These are phyloP conservation scores for Fusarium lateritium DNA, from an alignment of 2,329 filamentous ascomycete genomes.

Conservation along the genomic window DNA sequence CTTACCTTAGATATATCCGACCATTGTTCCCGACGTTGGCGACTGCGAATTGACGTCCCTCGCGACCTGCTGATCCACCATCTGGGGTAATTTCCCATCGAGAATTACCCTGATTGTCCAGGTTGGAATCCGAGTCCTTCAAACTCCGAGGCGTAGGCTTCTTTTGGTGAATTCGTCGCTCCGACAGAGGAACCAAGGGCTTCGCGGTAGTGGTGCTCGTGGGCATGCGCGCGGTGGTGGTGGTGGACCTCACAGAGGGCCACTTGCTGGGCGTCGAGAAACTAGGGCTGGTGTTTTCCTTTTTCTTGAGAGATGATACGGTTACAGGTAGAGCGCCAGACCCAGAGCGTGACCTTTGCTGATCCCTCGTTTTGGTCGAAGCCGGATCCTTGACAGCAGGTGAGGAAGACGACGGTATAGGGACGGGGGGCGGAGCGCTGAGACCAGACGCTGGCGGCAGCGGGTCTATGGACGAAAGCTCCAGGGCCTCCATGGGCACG, in stretches of 20 bases:
- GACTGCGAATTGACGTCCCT: conserved; percentile 82
- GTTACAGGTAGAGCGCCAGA: conserved; percentile 36
- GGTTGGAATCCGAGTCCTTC: conserved; percentile 64
- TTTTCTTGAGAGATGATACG: conserved; percentile 27
- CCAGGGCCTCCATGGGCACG: conserved; percentile 50
- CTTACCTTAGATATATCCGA: conserved; percentile 83
- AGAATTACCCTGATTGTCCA: conserved; percentile 53
- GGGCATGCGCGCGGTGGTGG: conserved; percentile 41
- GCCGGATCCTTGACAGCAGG: conserved; percentile 47
- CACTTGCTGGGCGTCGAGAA: conserved; percentile 39
- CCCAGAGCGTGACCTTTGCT: conserved; percentile 35
- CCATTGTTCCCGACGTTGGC: conserved; percentile 88
- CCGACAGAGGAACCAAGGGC: conserved; percentile 62
- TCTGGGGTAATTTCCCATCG: conserved; percentile 73
- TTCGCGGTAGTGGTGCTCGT: conserved; percentile 48
- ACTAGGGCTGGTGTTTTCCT: conserved; percentile 35
- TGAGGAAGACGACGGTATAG: conserved; percentile 38
- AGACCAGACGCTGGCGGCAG: conserved; percentile 50
- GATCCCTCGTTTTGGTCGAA: conserved; percentile 35
- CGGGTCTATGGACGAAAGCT: conserved; percentile 45
- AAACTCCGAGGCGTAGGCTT: conserved; percentile 57
- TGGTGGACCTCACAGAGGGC: conserved; percentile 43
- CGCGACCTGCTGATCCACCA: conserved; percentile 71
- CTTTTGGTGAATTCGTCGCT: conserved; percentile 62
- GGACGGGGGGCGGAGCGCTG: conserved; percentile 47